Evolutionary conservation across 257 asterid species (phyloP).

Genomic region (Lycium barbarum): DNA sequence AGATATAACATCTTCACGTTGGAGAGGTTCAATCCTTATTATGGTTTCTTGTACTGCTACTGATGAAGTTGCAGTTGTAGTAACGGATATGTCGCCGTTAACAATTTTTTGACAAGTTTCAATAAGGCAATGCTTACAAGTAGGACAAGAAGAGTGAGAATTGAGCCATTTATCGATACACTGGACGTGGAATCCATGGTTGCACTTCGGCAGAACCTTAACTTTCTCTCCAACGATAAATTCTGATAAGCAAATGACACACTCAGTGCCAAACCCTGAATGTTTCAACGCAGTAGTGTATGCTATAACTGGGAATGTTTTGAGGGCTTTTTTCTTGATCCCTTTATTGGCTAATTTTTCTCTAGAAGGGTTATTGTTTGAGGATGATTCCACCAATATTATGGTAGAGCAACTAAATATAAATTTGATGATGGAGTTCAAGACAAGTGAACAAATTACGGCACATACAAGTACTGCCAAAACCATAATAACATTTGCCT

Average conservation of each 20-base stretch:
- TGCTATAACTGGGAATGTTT: background rate
- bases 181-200: background rate
- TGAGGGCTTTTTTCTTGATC: background rate
- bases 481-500: slow-evolving; percentile 22
- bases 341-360: background rate
- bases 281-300: background rate
- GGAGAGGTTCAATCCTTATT: slow-evolving; percentile 23
- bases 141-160: slow-evolving; percentile 18
- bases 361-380: background rate
- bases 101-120: background rate
- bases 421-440: slow-evolving; percentile 25
- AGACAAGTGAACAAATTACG: slow-evolving; percentile 24
- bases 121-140: slow-evolving; percentile 3
- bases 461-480: slow-evolving; percentile 19
- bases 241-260: slow-evolving; percentile 20
- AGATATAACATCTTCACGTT: background rate
- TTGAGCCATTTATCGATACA: slow-evolving; percentile 25
- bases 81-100: no score
- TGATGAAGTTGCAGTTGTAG: background rate
- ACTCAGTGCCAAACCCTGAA: background rate
- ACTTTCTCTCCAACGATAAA: background rate
- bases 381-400: background rate
- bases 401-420: background rate
- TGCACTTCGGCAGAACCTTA: slow-evolving; percentile 1
- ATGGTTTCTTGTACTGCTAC: background rate